Base-by-base conservation (phyloP, 306 rosid genomes). In the Quercus glauca region DNA sequence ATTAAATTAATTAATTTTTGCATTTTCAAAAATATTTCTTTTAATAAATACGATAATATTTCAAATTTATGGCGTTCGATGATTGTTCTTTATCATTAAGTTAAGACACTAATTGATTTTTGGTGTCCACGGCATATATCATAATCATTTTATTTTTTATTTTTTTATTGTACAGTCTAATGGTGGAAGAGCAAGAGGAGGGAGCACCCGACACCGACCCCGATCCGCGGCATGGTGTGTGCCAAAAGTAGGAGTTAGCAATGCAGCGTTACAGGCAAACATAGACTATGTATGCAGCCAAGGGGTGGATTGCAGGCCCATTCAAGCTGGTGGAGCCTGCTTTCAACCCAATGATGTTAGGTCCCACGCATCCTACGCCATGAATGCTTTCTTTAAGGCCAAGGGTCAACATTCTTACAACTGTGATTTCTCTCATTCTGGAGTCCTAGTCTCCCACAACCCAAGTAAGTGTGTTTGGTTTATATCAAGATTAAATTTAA, bases 381-480 rank as follows among this genome's bases (percentile, higher is more conserved):
- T 95, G 98, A 95, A 92, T 75, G 83, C 97, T 1, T 95, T 69
- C 75, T 95, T 82, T 23, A 94, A 91, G 13, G 79, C 80, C 83
- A 55, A 80, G 14, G 99, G 97, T 4, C 87, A 83, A 76, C 45
- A 87, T 29, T 79, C 83, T 33, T 90, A 33, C 87, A 84, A 91
- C 76, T 95, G 98, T 35, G 91, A 92, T 77, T 95, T 95, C 87
- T 72, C 94, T 5, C 52, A 78, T 29, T 35, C 94, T 3, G 98
- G 67, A 11, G 67, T 80, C 7, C 0, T 90, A 0, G 79, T 92
- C 52, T 10, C 87, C 7, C 21, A 28, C 5, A 77, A 92, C 81
- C 98, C 97, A 73, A 92, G 97, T 85, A 18, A 88, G 89, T 52
- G 29, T 21, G 70, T 60, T 37, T 75, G 76, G 45, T 41, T 8